These are phyloP conservation scores for Phaeosphaeria sp. DNA, from an alignment of 2,329 filamentous ascomycete genomes.

Conservation along the genomic window DNA sequence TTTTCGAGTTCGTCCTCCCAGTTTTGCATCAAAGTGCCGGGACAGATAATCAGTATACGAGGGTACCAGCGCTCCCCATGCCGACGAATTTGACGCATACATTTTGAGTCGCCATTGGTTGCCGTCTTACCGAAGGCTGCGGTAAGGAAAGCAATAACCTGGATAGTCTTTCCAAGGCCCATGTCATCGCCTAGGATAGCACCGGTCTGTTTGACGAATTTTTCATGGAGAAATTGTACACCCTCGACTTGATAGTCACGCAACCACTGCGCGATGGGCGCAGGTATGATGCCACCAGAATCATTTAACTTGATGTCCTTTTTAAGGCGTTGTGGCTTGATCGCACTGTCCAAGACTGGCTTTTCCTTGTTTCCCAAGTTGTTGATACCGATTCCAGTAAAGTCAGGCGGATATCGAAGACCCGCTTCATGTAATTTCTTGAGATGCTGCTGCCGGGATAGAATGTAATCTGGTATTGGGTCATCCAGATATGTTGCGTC, in stretches of 20 bases:
- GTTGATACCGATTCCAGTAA: slow-evolving; percentile 78
- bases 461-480: slow-evolving; percentile 74
- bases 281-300: slow-evolving; percentile 83
- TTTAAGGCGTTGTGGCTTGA: slow-evolving; percentile 73
- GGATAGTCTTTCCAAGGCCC: slow-evolving; percentile 96
- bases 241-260: slow-evolving; percentile 91
- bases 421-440: slow-evolving; percentile 73
- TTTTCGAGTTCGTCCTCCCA: slow-evolving; percentile 85
- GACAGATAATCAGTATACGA: slow-evolving; percentile 83
- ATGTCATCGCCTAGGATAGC: slow-evolving; percentile 95
- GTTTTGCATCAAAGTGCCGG: slow-evolving; percentile 85
- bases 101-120: slow-evolving; percentile 82
- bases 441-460: slow-evolving; percentile 71
- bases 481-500: slow-evolving; percentile 64
- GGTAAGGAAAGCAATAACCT: slow-evolving; percentile 90
- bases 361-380: slow-evolving; percentile 71
- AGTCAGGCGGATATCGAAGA: slow-evolving; percentile 78
- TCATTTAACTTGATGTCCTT: slow-evolving; percentile 76
- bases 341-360: slow-evolving; percentile 67
- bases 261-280: slow-evolving; percentile 87
- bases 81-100: slow-evolving; percentile 84
- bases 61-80: slow-evolving; percentile 76
- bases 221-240: slow-evolving; percentile 81
- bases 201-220: slow-evolving; percentile 90
- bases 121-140: slow-evolving; percentile 94